Base-by-base conservation (phyloP, 2,329 filamentous ascomycete genomes). In the Arthrobotrys sphaeroides region DNA sequence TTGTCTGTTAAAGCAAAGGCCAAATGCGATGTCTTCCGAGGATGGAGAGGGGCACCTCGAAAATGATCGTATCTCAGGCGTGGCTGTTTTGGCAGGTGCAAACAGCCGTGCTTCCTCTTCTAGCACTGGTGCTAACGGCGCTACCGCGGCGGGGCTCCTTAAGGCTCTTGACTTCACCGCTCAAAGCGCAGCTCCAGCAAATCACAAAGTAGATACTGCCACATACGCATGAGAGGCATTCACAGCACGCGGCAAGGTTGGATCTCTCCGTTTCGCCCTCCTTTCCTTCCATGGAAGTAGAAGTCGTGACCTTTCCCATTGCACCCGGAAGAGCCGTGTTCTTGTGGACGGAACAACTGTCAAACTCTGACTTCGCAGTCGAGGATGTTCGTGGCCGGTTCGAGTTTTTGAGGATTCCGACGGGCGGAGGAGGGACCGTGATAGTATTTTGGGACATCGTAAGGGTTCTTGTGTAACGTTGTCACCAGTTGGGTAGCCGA, bases 131-230 rank as follows among this genome's bases (percentile, higher is more conserved):
- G 20, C 31, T 26, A 12, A 9, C 10, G n/a, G 38, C 33, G 59
- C 70, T 74, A 1, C 45, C 57, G 5, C 64, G 55, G 12, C 72
- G 55, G 33, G n/a, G 9, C 9, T 65, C 64, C 40, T 68, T 69
- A 18, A 69, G 72, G 28, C 64, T 69, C 18, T 69, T 75, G 18
- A 75, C 72, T 22, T 75, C 72, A 18, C 72, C 72, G 28, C 72
- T 75, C 31, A 75, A 45, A 10, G 72, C 64, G 33, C 72, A 75
- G 22, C 64, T 75, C 72, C 72, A 75, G 49, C 72, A 75, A n/a
- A 75, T 45, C 12, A 75, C 49, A 69, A 75, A 75, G 57, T 69
- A 69, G 33, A 69, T 20, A 2, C 64, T 24, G 10, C 72, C 72
- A 20, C 72, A 75, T n/a, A 75, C 65, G 22, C 72, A 75, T 1